Percentiles rank a stretch among this genome's conserved stretches.
Conservation (phyloP, 2,329 filamentous ascomycete species). For the Venturia nashicola region DNA sequence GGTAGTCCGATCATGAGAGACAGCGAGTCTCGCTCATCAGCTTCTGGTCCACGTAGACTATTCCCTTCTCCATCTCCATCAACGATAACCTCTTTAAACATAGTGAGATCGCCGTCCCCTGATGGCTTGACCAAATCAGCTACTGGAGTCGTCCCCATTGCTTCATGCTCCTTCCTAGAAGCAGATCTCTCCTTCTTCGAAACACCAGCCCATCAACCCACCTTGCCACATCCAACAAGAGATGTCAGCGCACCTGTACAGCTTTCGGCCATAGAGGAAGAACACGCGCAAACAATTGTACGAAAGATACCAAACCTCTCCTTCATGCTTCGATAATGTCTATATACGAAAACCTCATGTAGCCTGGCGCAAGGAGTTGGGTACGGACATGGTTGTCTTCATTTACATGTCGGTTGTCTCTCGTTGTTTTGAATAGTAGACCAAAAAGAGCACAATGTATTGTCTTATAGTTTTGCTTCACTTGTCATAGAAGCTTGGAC, state of each 20-base stretch:
- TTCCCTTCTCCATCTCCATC: neutral
- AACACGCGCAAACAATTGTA: neutral
- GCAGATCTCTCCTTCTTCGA: neutral
- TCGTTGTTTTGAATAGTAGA: neutral
- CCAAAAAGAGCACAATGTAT: neutral
- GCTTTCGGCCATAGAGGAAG: neutral
- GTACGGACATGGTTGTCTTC: neutral
- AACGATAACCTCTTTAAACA: neutral
- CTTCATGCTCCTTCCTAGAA: neutral
- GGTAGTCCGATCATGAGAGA: neutral
- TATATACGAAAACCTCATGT: neutral
- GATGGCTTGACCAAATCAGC: neutral
- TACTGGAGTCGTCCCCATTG: neutral
- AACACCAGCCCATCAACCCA: neutral
- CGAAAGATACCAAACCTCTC: constrained; percentile 2
- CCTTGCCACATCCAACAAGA: neutral
- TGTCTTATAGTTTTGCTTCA: neutral
- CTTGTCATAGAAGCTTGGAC: neutral
- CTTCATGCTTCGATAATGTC: constrained; percentile 5
- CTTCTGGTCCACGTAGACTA: neutral
- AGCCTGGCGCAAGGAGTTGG: neutral
- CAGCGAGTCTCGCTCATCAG: neutral
- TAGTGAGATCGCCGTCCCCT: neutral
- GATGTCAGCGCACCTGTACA: neutral
- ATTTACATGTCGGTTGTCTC: neutral